Evolutionary conservation across 257 asterid species (phyloP).

Genomic region (Gentiana dahurica): DNA sequence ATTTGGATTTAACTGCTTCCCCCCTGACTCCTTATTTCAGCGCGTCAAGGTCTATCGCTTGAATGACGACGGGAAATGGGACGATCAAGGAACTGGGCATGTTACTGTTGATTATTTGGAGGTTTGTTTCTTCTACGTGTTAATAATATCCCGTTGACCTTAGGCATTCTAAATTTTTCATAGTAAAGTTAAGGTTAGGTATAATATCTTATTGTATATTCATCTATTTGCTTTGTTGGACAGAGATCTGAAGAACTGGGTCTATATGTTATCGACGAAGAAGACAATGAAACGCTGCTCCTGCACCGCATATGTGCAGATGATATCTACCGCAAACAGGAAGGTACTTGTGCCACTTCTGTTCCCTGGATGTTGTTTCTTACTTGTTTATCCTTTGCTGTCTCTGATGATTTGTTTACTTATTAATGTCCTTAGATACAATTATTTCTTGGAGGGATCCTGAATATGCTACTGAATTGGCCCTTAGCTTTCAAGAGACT

Average conservation of each 20-base stretch:
- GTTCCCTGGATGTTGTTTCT: background rate
- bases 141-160: background rate
- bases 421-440: slow-evolving; percentile 45
- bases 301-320: slow-evolving; percentile 81
- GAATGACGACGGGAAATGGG: slow-evolving; percentile 96
- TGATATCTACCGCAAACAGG: slow-evolving; percentile 94
- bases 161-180: slow-evolving; percentile 5
- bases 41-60: slow-evolving; percentile 95
- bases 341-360: slow-evolving; percentile 37
- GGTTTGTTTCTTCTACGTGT: slow-evolving; percentile 29
- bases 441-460: slow-evolving; percentile 99
- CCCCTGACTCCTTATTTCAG: slow-evolving; percentile 25
- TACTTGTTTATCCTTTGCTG: background rate
- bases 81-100: slow-evolving; percentile 99
- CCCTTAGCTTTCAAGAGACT: slow-evolving; percentile 98
- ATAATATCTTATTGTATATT: background rate
- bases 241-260: slow-evolving; percentile 93
- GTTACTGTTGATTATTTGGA: slow-evolving; percentile 79
- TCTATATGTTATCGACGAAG: slow-evolving; percentile 72
- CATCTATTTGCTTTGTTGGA: slow-evolving; percentile 9
- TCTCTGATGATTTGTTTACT: background rate
- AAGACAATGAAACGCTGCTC: slow-evolving; percentile 70
- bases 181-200: background rate
- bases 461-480: slow-evolving; percentile 80
- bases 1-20: background rate